Conservation (phyloP, 768 basidiomycete genomes). For the Lyophyllum shimeji region DNA sequence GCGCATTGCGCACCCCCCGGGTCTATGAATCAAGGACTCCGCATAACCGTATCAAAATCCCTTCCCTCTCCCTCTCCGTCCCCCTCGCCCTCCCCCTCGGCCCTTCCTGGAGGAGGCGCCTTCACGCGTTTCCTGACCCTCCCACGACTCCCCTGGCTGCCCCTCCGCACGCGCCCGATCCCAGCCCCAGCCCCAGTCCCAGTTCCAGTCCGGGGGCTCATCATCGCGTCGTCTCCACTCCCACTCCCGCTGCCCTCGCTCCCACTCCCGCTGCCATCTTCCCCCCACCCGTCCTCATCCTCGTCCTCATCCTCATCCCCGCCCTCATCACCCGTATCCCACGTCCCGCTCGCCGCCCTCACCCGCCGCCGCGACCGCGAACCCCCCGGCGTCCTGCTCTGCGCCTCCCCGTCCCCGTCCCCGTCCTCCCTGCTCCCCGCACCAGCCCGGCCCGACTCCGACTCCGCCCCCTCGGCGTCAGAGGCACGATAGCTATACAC, state of each 20-base stretch:
- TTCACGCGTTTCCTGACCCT: neutral
- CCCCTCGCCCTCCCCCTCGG: too few relatives aligned
- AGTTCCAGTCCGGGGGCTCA: too few relatives aligned
- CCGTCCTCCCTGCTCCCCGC: neutral
- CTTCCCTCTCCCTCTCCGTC: too few relatives aligned
- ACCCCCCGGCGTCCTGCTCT: slow-evolving; percentile 22
- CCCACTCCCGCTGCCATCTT: slow-evolving; percentile 8
- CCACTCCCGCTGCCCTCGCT: neutral
- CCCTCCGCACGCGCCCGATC: neutral
- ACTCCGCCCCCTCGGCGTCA: slow-evolving; percentile 10
- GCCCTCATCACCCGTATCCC: slow-evolving; percentile 30
- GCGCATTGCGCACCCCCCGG: too few relatives aligned
- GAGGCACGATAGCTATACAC: slow-evolving; percentile 14
- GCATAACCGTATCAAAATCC: too few relatives aligned
- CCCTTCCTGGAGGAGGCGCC: neutral
- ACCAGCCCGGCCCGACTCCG: neutral
- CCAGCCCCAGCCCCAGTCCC: neutral
- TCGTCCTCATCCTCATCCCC: slow-evolving; percentile 30
- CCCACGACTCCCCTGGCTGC: too few relatives aligned
- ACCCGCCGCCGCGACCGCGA: slow-evolving; percentile 5
- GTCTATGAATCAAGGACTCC: too few relatives aligned
- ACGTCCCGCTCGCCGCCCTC: slow-evolving; percentile 16
- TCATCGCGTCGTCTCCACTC: neutral
- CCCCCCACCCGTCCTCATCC: slow-evolving; percentile 24
- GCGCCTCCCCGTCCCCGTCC: slow-evolving; percentile 19